These are phyloP conservation scores for Wickerhamiella nectarea DNA, from an alignment of 805 yeast genomes.

Conservation along the genomic window DNA sequence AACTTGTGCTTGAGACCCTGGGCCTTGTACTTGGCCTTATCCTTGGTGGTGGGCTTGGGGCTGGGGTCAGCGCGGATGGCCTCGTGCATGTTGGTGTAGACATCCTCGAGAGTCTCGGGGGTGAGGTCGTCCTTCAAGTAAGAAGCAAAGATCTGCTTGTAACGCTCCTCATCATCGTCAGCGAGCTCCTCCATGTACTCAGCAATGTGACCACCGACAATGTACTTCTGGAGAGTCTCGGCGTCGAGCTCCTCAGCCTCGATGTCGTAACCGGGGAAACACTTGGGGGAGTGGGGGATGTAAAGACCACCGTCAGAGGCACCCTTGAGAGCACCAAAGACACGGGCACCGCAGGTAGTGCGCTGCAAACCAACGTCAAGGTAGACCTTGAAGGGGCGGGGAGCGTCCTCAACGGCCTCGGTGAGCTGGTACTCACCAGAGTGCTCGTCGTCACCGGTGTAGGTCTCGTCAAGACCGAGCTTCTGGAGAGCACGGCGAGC, in stretches of 20 bases:
- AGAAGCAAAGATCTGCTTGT: slow-evolving; percentile 87
- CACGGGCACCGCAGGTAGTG: slow-evolving; percentile 99
- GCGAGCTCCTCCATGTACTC: slow-evolving; percentile 99
- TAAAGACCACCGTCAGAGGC: slow-evolving; percentile 99
- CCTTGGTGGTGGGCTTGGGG: slow-evolving; percentile 79
- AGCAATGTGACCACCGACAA: slow-evolving; percentile 98
- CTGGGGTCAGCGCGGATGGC: slow-evolving; percentile 93
- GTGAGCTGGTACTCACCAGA: slow-evolving; percentile 98
- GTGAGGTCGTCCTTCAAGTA: slow-evolving; percentile 95
- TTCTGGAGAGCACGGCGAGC: slow-evolving; percentile 98
- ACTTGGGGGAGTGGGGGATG: slow-evolving; percentile 98
- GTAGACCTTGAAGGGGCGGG: slow-evolving; percentile 99
- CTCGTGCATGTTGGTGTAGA: slow-evolving; percentile 89
- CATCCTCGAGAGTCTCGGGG: slow-evolving; percentile 91
- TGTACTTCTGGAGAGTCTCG: slow-evolving; percentile 95
- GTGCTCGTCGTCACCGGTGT: slow-evolving; percentile 97
- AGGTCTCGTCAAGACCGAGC: slow-evolving; percentile 96
- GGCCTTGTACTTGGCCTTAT: slow-evolving; percentile 97
- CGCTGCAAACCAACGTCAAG: slow-evolving; percentile 98
- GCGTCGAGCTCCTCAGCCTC: slow-evolving; percentile 97
- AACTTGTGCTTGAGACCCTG: slow-evolving; percentile 85
- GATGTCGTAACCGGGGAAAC: slow-evolving; percentile 99
- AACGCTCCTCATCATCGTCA: slow-evolving; percentile 99
- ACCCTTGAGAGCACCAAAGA: slow-evolving; percentile 99
- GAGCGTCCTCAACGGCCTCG: slow-evolving; percentile 98